Conservation (phyloP, 495 filamentous ascomycete genomes). For the Penicillium arizonense region DNA sequence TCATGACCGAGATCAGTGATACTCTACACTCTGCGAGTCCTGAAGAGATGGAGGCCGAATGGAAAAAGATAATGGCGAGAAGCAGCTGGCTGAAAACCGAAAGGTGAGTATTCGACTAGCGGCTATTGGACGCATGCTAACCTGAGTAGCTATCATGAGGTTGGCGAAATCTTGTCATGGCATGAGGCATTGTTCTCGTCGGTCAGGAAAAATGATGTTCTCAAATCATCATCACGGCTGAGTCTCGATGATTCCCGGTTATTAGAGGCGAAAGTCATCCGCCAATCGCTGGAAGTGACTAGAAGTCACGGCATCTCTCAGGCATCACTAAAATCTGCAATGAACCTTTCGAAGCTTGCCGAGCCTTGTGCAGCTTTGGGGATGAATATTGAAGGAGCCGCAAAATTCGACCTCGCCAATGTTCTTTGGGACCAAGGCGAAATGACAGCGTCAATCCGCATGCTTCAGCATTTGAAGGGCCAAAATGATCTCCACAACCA, state of each 20-base stretch:
- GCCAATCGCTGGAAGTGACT: slow-evolving; percentile 71
- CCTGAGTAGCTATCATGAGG: slow-evolving; percentile 70
- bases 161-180: slow-evolving; percentile 76
- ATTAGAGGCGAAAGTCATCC: slow-evolving; percentile 68
- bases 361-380: slow-evolving; percentile 62
- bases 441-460: slow-evolving; percentile 82
- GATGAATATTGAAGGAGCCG: slow-evolving; percentile 70
- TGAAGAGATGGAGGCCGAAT: slow-evolving; percentile 59
- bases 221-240: slow-evolving; percentile 59
- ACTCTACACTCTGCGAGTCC: slow-evolving; percentile 57
- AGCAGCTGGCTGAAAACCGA: slow-evolving; percentile 76
- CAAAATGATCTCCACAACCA: slow-evolving; percentile 65
- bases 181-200: slow-evolving; percentile 79
- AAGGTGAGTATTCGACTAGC: slow-evolving; percentile 48
- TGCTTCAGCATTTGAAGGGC: slow-evolving; percentile 72
- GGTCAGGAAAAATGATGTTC: slow-evolving; percentile 62
- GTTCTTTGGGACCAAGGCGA: slow-evolving; percentile 96
- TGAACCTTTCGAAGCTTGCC: slow-evolving; percentile 74
- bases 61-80: slow-evolving; percentile 61
- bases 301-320: slow-evolving; percentile 78
- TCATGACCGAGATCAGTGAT: slow-evolving; percentile 80
- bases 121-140: slow-evolving; percentile 17
- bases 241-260: slow-evolving; percentile 61
- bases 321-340: slow-evolving; percentile 79
- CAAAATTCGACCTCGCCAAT: slow-evolving; percentile 76